Percentiles rank a stretch among this genome's conserved stretches.
These are phyloP conservation scores for Suillus lakei DNA, from an alignment of 768 basidiomycete genomes.

Conservation along the genomic window DNA sequence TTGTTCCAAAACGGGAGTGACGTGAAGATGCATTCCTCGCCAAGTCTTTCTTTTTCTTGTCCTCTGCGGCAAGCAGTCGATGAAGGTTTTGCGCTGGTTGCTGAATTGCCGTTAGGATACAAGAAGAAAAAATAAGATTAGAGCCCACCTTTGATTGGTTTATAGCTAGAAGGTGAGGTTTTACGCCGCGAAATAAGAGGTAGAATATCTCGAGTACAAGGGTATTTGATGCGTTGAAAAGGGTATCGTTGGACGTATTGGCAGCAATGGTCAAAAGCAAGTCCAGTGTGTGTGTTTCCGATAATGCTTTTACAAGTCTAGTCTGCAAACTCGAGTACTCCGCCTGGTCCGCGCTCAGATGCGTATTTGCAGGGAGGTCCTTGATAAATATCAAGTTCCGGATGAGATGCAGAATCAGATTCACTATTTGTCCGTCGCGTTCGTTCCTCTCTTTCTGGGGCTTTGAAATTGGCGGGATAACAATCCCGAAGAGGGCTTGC, in stretches of 20 bases:
- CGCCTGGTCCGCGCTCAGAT: conserved; percentile 76
- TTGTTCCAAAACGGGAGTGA: conserved; percentile 97
- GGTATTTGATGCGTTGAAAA: conserved; percentile 87
- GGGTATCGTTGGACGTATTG: conserved; percentile 73
- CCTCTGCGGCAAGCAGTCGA: conserved; percentile 79
- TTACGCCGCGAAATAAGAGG: conserved; percentile 82
- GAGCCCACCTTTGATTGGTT: conserved; percentile 68
- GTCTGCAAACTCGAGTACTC: conserved; percentile 82
- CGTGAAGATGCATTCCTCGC: conserved; percentile 68
- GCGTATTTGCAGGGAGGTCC: conserved; percentile 75
- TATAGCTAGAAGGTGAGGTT: conserved; percentile 57
- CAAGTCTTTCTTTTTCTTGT: conserved; percentile 59
- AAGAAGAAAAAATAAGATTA: conserved; percentile 11
- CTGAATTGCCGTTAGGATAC: conserved; percentile 41
- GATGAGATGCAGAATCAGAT: conserved; percentile 84
- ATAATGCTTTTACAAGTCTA: conserved; percentile 70
- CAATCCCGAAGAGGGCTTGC: conserved; percentile 72
- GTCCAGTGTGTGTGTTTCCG: conserved; percentile 73
- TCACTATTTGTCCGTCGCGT: conserved; percentile 86
- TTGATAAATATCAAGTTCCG: conserved; percentile 95
- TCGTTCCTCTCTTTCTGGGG: conserved; percentile 67
- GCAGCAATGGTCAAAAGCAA: conserved; percentile 87
- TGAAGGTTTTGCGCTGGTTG: conserved; percentile 72
- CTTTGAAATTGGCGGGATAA: conserved; percentile 81
- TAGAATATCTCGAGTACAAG: conserved; percentile 93